phyloP scores from a whole-genome alignment of 2,329 filamentous ascomycete genomes.

The Exserohilum turcica region DNA sequence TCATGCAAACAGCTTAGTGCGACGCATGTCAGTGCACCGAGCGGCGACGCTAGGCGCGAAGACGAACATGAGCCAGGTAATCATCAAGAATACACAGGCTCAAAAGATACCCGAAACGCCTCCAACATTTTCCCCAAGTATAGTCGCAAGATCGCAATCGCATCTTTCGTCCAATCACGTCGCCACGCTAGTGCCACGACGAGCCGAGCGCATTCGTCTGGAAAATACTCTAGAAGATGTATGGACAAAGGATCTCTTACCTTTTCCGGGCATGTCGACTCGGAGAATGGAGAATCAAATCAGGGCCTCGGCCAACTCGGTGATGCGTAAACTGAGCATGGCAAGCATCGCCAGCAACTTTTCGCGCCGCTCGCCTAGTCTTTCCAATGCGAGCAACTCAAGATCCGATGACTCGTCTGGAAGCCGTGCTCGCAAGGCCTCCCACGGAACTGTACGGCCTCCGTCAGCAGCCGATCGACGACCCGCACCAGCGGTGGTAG shows the following conservation, averaged over 20 bases:
- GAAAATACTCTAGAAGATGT: constrained; percentile 77
- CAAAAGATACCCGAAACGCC: constrained; percentile 62
- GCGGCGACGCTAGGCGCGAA: constrained; percentile 75
- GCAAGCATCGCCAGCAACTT: constrained; percentile 79
- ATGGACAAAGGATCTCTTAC: constrained; percentile 80
- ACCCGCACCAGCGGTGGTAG: constrained; percentile 44
- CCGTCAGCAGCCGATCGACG: constrained; percentile 34
- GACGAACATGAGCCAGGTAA: constrained; percentile 72
- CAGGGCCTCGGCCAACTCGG: constrained; percentile 77
- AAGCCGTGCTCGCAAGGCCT: constrained; percentile 33
- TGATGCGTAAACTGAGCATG: constrained; percentile 87
- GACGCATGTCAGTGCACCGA: constrained; percentile 77
- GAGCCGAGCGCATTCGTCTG: constrained; percentile 76
- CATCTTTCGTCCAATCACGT: constrained; percentile 70
- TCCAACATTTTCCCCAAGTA: constrained; percentile 51
- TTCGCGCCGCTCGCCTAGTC: constrained; percentile 70
- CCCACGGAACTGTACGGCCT: constrained; percentile 33
- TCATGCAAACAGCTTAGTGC: constrained; percentile 67
- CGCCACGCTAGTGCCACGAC: constrained; percentile 73
- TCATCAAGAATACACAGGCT: constrained; percentile 83
- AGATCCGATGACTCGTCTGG: constrained; percentile 45
- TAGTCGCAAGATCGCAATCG: constrained; percentile 79
- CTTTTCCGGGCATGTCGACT: constrained; percentile 79
- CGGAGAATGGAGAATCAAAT: constrained; percentile 73
- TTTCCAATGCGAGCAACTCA: constrained; percentile 50